phyloP scores from a whole-genome alignment of 495 filamentous ascomycete species.

The Lepidopterella palustris region DNA sequence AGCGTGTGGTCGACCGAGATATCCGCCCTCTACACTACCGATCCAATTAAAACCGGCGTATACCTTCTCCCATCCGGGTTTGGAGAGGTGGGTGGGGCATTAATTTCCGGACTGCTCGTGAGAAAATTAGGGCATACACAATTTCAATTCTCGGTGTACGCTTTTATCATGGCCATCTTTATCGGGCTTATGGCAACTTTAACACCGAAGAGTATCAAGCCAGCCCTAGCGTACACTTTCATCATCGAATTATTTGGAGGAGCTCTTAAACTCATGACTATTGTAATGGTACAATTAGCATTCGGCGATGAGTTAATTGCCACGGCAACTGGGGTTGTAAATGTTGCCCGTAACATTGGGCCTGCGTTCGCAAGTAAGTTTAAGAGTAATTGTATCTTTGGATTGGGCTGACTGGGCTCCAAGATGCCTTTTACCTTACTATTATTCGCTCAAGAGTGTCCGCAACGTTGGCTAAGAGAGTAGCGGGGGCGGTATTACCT shows the following conservation, averaged over 20 bases:
- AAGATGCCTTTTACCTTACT: not conserved
- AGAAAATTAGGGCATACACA: not conserved
- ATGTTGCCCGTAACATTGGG: not conserved
- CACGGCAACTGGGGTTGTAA: not conserved
- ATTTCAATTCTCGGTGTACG: not conserved
- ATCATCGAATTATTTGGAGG: not conserved
- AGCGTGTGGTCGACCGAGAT: not conserved
- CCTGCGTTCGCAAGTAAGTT: not conserved
- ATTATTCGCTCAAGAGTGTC: not conserved
- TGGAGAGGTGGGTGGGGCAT: not conserved
- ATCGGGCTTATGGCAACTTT: not conserved
- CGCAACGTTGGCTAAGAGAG: not conserved
- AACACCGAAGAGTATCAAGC: not conserved
- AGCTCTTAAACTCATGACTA: not conserved
- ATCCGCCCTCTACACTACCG: not conserved
- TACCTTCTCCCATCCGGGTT: not conserved
- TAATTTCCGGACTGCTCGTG: not conserved
- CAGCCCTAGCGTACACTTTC: not conserved
- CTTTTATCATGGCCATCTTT: not conserved
- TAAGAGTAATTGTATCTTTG: not conserved
- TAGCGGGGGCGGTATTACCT: not conserved
- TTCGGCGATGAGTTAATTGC: not conserved
- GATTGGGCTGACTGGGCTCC: not conserved
- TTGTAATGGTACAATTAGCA: not conserved
- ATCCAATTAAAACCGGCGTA: not conserved